phyloP scores from a whole-genome alignment of 1,284 basidiomycete species.

The Ustilago shanxiensis region DNA sequence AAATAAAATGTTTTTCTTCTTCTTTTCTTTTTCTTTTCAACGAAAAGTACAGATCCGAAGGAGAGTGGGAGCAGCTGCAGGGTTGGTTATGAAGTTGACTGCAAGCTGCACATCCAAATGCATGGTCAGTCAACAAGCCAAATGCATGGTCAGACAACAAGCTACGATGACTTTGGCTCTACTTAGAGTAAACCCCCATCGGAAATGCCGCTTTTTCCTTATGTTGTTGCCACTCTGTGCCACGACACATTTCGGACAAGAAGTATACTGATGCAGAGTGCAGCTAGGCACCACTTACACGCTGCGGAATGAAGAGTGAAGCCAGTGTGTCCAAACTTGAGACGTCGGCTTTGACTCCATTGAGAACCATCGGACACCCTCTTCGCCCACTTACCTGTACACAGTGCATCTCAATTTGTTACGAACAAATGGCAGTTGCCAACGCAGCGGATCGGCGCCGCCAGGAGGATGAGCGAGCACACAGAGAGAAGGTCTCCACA shows the following conservation, averaged over 20 bases:
- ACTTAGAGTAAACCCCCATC: neutral
- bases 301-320: neutral
- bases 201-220: neutral
- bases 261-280: neutral
- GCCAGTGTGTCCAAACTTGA: neutral
- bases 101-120: too few relatives aligned
- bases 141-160: neutral
- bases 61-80: neutral
- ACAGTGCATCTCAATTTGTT: too few relatives aligned
- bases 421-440: neutral
- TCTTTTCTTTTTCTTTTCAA: too few relatives aligned
- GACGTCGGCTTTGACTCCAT: too few relatives aligned
- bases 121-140: neutral
- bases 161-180: neutral
- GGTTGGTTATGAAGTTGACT: too few relatives aligned
- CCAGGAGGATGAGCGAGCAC: neutral
- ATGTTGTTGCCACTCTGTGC: neutral
- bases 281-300: neutral
- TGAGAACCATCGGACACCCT: too few relatives aligned
- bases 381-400: slow-evolving; percentile 1
- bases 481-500: neutral
- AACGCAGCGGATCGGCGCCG: neutral
- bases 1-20: neutral
- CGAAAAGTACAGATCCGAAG: too few relatives aligned
- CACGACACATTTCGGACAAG: neutral